phyloP scores from a whole-genome alignment of 139 green algal genomes.

The Ulvella scutata region DNA sequence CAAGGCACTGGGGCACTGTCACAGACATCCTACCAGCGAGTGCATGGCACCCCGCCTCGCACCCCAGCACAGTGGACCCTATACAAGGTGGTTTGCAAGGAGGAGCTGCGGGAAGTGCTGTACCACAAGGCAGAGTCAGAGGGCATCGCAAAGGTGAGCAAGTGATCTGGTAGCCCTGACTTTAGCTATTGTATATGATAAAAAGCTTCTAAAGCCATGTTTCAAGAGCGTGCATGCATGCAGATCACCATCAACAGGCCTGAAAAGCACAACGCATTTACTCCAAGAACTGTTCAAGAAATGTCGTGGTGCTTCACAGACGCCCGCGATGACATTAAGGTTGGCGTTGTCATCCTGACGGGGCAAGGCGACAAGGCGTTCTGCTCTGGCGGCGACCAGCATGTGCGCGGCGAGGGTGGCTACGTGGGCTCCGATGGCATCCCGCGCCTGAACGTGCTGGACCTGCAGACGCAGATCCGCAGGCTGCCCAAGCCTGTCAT shows the following conservation, averaged over 20 bases:
- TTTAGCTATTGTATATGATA: too few relatives aligned
- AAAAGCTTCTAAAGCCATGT: too few relatives aligned
- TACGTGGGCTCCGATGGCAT: slow-evolving; percentile 80
- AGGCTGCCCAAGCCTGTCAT: slow-evolving; percentile 86
- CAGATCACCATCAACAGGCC: slow-evolving; percentile 95
- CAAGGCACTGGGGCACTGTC: too few relatives aligned
- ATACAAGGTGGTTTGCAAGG: slow-evolving; percentile 24
- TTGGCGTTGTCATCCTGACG: slow-evolving; percentile 90
- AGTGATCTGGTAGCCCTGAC: background rate
- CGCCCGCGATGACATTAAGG: slow-evolving; percentile 66
- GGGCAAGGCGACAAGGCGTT: slow-evolving; percentile 71
- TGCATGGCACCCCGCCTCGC: slow-evolving; percentile 61
- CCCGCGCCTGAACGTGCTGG: slow-evolving; percentile 88
- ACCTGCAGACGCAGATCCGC: slow-evolving; percentile 87
- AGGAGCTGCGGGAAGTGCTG: slow-evolving; percentile 58
- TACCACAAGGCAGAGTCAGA: slow-evolving; percentile 74
- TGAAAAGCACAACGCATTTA: slow-evolving; percentile 88
- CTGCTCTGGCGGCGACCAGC: slow-evolving; percentile 93
- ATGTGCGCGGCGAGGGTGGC: slow-evolving; percentile 69
- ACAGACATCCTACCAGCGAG: slow-evolving; percentile 39
- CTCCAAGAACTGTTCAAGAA: slow-evolving; percentile 76
- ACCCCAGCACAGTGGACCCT: slow-evolving; percentile 34
- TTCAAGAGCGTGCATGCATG: background rate
- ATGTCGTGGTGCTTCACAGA: slow-evolving; percentile 76
- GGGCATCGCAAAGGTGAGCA: slow-evolving; percentile 74